Conservation (phyloP, 805 yeast species). For the Cyberlindnera misumaiensis region DNA sequence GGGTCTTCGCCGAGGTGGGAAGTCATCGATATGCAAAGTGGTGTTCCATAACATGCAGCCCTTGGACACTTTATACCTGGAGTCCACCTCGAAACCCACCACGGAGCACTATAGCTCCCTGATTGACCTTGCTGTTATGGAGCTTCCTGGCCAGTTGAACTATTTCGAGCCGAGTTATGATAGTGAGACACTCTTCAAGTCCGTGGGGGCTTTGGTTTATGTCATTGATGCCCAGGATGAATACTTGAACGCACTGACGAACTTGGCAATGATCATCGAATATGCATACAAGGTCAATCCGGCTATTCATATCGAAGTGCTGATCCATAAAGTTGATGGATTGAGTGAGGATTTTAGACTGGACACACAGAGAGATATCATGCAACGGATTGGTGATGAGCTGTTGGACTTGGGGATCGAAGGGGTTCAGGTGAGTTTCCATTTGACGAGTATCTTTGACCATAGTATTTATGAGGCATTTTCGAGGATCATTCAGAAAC, state of each 20-base stretch:
- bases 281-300: slow-evolving; percentile 84
- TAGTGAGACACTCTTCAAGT: slow-evolving; percentile 65
- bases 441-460: slow-evolving; percentile 89
- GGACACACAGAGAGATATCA: slow-evolving; percentile 93
- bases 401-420: slow-evolving; percentile 82
- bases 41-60: slow-evolving; percentile 97
- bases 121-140: slow-evolving; percentile 85
- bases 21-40: slow-evolving; percentile 91
- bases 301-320: slow-evolving; percentile 78
- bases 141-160: slow-evolving; percentile 89
- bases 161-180: slow-evolving; percentile 83
- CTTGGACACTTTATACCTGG: slow-evolving; percentile 82
- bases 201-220: slow-evolving; percentile 86
- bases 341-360: slow-evolving; percentile 86
- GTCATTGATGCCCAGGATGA: slow-evolving; percentile 96
- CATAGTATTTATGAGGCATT: slow-evolving; percentile 95
- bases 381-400: slow-evolving; percentile 94
- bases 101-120: slow-evolving; percentile 77
- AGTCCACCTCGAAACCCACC: slow-evolving; percentile 84
- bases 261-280: slow-evolving; percentile 80
- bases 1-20: slow-evolving; percentile 86
- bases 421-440: slow-evolving; percentile 86
- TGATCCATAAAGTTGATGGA: slow-evolving; percentile 95
- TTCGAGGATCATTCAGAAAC: slow-evolving; percentile 84
- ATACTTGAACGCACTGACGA: slow-evolving; percentile 84